A percentile compares a stretch with the other conserved stretches of the same genome.
Conservation (phyloP, 75 land plant species). For the Cunninghamia lanceolata region DNA sequence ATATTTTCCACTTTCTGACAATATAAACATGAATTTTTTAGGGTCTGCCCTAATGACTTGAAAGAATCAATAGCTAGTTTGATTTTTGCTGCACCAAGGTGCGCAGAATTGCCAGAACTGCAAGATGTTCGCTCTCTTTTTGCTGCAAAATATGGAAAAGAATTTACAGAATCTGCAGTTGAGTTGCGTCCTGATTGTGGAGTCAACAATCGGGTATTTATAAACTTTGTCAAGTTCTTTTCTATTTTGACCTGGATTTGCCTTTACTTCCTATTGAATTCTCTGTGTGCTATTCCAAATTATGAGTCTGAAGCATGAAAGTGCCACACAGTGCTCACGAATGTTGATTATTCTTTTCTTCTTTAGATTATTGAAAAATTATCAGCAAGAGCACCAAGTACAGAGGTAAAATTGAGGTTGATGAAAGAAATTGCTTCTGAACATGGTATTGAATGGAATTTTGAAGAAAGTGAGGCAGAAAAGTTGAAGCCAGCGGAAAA, state of each 20-base stretch:
- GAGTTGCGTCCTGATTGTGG: conserved; percentile 56
- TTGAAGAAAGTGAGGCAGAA: conserved; percentile 22
- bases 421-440: conserved; percentile 54
- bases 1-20: neutral
- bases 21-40: conserved; percentile 10
- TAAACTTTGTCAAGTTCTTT: neutral
- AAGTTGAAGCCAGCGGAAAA: neutral
- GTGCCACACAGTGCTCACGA: neutral
- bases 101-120: conserved; percentile 77
- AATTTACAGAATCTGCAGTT: conserved; percentile 48
- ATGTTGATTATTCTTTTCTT: neutral
- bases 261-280: neutral
- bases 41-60: conserved; percentile 65
- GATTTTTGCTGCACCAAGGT: conserved; percentile 58
- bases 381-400: conserved; percentile 43
- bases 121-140: conserved; percentile 54
- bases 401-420: conserved; percentile 42
- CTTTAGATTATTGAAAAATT: conserved; percentile 59
- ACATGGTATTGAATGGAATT: conserved; percentile 31
- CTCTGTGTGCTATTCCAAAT: conserved; percentile 3
- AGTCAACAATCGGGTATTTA: conserved; percentile 46
- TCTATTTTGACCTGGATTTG: conserved; percentile 10
- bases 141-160: conserved; percentile 56
- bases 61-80: conserved; percentile 56
- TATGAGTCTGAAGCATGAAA: neutral